Conservation (phyloP, 495 filamentous ascomycete species). For the Amphirosellinia nigrospora region DNA sequence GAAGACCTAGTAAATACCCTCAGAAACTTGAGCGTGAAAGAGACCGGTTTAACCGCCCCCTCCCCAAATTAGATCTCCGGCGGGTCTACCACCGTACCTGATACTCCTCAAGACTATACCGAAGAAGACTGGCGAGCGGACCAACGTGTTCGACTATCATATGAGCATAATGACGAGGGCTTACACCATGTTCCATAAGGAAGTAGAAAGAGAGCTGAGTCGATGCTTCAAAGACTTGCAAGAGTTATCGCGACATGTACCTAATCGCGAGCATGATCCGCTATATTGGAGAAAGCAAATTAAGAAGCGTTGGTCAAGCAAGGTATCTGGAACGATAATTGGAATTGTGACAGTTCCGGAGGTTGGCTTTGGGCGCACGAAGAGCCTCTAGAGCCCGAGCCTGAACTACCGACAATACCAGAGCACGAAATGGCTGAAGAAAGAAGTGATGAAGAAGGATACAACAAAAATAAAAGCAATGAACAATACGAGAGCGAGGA, state of each 20-base stretch:
- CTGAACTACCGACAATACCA: background rate
- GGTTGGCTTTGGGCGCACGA: slow-evolving; percentile 32
- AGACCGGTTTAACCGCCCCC: background rate
- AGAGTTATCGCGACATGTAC: too few relatives aligned
- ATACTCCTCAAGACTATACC: background rate
- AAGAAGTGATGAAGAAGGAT: too few relatives aligned
- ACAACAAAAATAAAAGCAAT: too few relatives aligned
- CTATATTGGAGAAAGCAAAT: slow-evolving; percentile 22
- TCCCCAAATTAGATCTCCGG: background rate
- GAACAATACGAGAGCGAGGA: background rate
- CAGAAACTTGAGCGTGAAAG: background rate
- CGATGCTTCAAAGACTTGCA: too few relatives aligned
- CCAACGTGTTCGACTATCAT: fast-evolving
- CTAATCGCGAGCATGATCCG: background rate
- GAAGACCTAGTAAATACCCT: background rate
- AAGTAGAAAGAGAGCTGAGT: too few relatives aligned
- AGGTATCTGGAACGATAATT: slow-evolving; percentile 36
- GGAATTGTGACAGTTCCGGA: background rate
- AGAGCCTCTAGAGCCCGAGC: background rate
- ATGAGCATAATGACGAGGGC: too few relatives aligned
- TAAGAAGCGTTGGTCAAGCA: slow-evolving; percentile 37
- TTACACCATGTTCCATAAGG: too few relatives aligned
- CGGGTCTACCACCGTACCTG: background rate
- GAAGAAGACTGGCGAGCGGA: background rate
- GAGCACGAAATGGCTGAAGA: too few relatives aligned